These are phyloP conservation scores for Fusarium ambrosium DNA, from an alignment of 2,329 filamentous ascomycete species.

Conservation along the genomic window DNA sequence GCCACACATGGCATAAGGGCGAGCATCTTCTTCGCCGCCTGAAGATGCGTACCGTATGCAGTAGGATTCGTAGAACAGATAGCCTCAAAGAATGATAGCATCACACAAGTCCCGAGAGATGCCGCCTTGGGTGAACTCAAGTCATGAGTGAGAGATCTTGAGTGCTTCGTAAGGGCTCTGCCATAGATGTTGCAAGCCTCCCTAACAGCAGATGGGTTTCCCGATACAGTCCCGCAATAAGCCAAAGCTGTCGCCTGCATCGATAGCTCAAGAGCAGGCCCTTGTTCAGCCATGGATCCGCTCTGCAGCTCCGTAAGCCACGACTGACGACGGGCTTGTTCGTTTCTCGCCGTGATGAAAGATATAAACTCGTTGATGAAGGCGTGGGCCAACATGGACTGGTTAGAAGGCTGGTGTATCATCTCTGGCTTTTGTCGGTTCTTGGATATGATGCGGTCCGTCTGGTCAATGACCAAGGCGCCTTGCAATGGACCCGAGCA, in stretches of 20 bases:
- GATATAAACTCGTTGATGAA: conserved; percentile 3
- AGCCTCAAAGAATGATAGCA: not conserved
- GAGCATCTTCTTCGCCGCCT: not conserved
- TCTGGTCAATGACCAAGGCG: not conserved
- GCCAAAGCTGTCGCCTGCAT: not conserved
- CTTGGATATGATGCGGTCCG: not conserved
- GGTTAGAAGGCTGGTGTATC: not conserved
- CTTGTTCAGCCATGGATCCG: not conserved
- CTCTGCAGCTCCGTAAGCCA: not conserved
- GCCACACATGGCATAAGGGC: not conserved
- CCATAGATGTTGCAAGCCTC: conserved; percentile 1
- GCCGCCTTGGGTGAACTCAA: not conserved
- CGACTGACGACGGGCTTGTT: not conserved
- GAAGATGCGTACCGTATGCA: not conserved
- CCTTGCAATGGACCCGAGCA: not conserved
- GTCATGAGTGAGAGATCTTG: not conserved
- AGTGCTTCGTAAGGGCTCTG: not conserved
- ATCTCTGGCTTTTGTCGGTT: not conserved
- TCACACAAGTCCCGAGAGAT: not conserved
- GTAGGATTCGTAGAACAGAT: not conserved
- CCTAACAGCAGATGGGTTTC: not conserved
- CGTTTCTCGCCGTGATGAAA: conserved; percentile 1
- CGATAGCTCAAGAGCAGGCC: not conserved
- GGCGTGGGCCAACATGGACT: not conserved
- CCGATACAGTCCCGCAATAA: not conserved